phyloP scores from a whole-genome alignment of 176 grass and related monocot species.

The Eragrostis nindensis region DNA sequence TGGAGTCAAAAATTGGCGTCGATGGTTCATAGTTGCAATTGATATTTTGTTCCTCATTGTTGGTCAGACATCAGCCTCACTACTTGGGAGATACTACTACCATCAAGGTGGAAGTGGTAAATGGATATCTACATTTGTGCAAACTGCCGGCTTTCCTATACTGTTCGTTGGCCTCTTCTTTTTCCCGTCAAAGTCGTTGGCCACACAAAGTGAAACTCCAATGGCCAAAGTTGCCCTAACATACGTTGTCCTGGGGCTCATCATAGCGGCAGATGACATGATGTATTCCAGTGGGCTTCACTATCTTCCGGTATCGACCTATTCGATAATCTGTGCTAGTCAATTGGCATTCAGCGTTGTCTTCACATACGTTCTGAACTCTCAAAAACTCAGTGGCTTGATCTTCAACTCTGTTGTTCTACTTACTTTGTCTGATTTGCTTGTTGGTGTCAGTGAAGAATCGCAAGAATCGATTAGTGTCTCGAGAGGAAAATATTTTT shows the following conservation, averaged over 20 bases:
- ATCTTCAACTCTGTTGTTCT: slow-evolving; percentile 77
- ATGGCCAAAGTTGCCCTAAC: slow-evolving; percentile 41
- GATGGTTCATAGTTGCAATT: slow-evolving; percentile 54
- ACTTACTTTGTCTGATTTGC: slow-evolving; percentile 63
- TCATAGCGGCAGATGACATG: slow-evolving; percentile 68
- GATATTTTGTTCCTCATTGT: slow-evolving; percentile 63
- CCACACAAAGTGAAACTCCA: background rate
- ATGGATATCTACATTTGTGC: slow-evolving; percentile 72
- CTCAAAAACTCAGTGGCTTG: slow-evolving; percentile 66
- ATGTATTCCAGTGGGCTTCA: slow-evolving; percentile 75
- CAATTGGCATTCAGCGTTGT: slow-evolving; percentile 78
- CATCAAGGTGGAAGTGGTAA: slow-evolving; percentile 75
- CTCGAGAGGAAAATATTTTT: slow-evolving; percentile 36
- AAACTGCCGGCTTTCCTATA: slow-evolving; percentile 65
- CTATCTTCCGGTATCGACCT: slow-evolving; percentile 74
- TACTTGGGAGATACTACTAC: slow-evolving; percentile 87
- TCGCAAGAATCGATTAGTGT: slow-evolving; percentile 21
- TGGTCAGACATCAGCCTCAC: slow-evolving; percentile 62
- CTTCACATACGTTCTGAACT: slow-evolving; percentile 77
- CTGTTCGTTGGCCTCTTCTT: slow-evolving; percentile 61
- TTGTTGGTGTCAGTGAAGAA: slow-evolving; percentile 57
- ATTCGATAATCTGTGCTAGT: slow-evolving; percentile 74
- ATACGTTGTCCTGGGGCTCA: slow-evolving; percentile 70
- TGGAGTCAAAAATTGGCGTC: slow-evolving; percentile 23
- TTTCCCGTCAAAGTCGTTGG: slow-evolving; percentile 30